A percentile compares a stretch with the other conserved stretches of the same genome.
phyloP scores from a whole-genome alignment of 2,329 filamentous ascomycete species.

The Claviceps africana region DNA sequence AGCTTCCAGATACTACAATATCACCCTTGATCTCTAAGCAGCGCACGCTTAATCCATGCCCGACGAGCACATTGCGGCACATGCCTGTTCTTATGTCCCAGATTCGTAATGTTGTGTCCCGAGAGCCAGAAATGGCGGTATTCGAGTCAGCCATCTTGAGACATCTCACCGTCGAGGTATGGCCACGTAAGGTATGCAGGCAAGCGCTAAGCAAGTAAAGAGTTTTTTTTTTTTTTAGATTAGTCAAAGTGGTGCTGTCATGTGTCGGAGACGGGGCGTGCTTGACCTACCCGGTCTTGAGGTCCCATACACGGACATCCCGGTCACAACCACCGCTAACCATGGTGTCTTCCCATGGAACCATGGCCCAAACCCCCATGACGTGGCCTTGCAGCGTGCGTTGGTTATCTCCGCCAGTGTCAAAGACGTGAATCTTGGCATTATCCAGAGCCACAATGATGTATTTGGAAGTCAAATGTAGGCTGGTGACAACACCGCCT shows the following conservation, averaged over 20 bases:
- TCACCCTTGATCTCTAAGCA: constrained; percentile 95
- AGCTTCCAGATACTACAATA: constrained; percentile 93
- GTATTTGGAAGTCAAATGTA: constrained; percentile 89
- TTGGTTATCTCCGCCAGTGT: constrained; percentile 76
- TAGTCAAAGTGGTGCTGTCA: not conserved
- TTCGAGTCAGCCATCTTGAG: constrained; percentile 93
- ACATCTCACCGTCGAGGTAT: constrained; percentile 92
- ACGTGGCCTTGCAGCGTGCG: constrained; percentile 88
- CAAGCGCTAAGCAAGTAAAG: constrained; percentile 44
- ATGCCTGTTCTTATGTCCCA: constrained; percentile 86
- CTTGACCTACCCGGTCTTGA: constrained; percentile 65
- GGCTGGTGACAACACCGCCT: constrained; percentile 87
- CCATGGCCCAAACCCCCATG: constrained; percentile 99
- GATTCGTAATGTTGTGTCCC: constrained; percentile 85
- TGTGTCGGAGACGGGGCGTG: too few relatives aligned
- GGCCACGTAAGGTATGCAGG: constrained; percentile 74
- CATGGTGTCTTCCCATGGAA: constrained; percentile 88
- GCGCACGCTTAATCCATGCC: constrained; percentile 88
- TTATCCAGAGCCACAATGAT: constrained; percentile 97
- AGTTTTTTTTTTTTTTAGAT: not conserved
- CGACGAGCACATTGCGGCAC: constrained; percentile 82
- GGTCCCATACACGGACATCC: constrained; percentile 93
- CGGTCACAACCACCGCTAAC: constrained; percentile 95
- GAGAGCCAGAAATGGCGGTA: constrained; percentile 89
- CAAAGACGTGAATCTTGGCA: constrained; percentile 95